phyloP scores from a whole-genome alignment of 179 eudicot species.

The Amaranthus tricolor region DNA sequence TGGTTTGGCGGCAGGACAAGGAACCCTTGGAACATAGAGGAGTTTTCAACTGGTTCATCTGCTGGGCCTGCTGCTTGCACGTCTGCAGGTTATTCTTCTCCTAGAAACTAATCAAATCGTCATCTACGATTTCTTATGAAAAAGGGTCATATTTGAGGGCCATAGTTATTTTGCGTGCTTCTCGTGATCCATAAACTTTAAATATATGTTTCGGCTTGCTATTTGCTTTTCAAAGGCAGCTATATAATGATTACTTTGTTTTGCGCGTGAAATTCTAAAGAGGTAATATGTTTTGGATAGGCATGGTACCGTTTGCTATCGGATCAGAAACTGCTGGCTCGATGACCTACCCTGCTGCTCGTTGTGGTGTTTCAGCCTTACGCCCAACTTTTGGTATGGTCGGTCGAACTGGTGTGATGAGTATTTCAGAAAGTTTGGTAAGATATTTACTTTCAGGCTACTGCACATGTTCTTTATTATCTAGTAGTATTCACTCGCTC shows the following conservation, averaged over 20 bases:
- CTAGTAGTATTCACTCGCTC: too few species aligned
- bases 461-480: background rate
- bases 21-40: slow-evolving; percentile 97
- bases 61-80: slow-evolving; percentile 94
- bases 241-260: background rate
- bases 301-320: slow-evolving; percentile 90
- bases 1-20: slow-evolving; percentile 98
- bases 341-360: slow-evolving; percentile 81
- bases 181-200: background rate
- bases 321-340: slow-evolving; percentile 98
- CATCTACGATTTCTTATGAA: background rate
- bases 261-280: background rate
- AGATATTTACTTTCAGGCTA: slow-evolving; percentile 13
- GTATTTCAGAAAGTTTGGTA: slow-evolving; percentile 93
- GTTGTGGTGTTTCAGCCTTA: slow-evolving; percentile 89
- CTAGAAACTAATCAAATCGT: background rate
- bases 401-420: slow-evolving; percentile 91
- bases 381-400: slow-evolving; percentile 87
- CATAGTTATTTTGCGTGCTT: background rate
- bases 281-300: slow-evolving; percentile 30
- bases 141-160: background rate
- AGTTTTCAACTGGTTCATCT: slow-evolving; percentile 84
- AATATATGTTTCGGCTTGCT: too few species aligned
- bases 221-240: too few species aligned
- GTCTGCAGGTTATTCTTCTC: slow-evolving; percentile 66